Evolutionary conservation across 257 asterid genomes (phyloP).

Genomic region (Prunella vulgaris): DNA sequence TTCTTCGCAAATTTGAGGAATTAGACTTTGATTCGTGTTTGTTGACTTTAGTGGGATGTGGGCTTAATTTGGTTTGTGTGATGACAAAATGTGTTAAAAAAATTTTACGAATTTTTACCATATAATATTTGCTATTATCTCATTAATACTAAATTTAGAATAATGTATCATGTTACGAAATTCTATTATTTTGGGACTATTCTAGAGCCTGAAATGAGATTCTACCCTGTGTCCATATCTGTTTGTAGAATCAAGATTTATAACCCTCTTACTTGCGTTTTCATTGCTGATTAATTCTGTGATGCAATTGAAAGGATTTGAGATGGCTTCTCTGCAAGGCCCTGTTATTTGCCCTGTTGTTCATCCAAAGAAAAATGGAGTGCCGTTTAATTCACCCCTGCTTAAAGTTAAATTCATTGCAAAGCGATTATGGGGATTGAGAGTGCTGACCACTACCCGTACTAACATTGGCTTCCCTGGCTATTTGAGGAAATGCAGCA

Average conservation of each 20-base stretch:
- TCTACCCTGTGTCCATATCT: not conserved
- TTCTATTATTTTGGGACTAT: not conserved
- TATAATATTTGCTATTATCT: too few species aligned
- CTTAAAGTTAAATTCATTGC: slow-evolving; percentile 41
- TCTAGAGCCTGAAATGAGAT: too few species aligned
- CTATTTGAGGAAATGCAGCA: slow-evolving; percentile 27
- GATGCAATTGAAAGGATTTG: slow-evolving; percentile 26
- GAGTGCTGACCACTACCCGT: slow-evolving; percentile 24
- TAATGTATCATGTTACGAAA: not conserved
- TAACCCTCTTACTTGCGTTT: not conserved
- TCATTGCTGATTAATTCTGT: slow-evolving; percentile 6
- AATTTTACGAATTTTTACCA: too few species aligned
- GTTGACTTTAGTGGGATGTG: not conserved
- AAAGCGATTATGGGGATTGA: slow-evolving; percentile 54
- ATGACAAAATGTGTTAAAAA: not conserved
- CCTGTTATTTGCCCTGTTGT: slow-evolving; percentile 68
- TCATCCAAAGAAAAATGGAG: slow-evolving; percentile 54
- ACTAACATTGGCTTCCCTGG: slow-evolving; percentile 26
- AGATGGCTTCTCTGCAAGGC: slow-evolving; percentile 71
- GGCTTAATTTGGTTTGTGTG: not conserved
- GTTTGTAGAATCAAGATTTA: not conserved
- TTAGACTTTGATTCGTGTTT: not conserved
- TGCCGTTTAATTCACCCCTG: slow-evolving; percentile 36
- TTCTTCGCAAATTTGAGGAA: too few species aligned
- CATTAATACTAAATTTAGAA: not conserved